phyloP scores from a whole-genome alignment of 2,329 filamentous ascomycete genomes.

The Zasmidium citrigriseum region DNA sequence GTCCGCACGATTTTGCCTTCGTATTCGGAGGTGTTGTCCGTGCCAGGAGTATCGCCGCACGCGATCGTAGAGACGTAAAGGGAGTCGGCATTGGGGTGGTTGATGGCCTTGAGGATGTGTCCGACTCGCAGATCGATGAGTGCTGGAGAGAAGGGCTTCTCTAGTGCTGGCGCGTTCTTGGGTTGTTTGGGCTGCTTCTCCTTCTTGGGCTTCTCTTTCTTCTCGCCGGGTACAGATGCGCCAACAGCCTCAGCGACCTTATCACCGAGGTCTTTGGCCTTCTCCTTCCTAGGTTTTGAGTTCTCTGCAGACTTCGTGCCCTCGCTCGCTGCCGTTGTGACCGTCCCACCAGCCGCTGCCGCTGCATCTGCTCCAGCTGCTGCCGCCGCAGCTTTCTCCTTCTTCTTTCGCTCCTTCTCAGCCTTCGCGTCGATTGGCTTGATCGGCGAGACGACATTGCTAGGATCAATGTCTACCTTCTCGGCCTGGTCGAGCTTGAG shows the following conservation, averaged over 20 bases:
- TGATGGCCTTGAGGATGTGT: conserved; percentile 93
- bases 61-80: conserved; percentile 95
- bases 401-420: conserved; percentile 95
- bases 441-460: conserved; percentile 83
- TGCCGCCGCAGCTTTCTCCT: conserved; percentile 74
- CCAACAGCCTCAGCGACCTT: conserved; percentile 51
- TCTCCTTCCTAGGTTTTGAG: conserved; percentile 40
- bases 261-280: conserved; percentile 48
- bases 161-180: conserved; percentile 59
- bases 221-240: conserved; percentile 44
- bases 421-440: conserved; percentile 88
- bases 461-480: conserved; percentile 76
- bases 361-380: conserved; percentile 55
- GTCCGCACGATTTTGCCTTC: conserved; percentile 91
- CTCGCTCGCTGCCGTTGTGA: conserved; percentile 40
- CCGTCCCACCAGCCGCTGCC: conserved; percentile 43
- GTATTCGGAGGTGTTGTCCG: conserved; percentile 86
- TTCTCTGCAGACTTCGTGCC: conserved; percentile 49
- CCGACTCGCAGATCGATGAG: conserved; percentile 95
- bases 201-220: conserved; percentile 79
- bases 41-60: conserved; percentile 82
- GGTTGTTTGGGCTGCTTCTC: conserved; percentile 78
- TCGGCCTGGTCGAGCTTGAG: conserved; percentile 69
- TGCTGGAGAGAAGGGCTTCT: conserved; percentile 76
- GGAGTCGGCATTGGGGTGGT: conserved; percentile 95